Conservation (phyloP, 495 filamentous ascomycete genomes). For the Thermothielavioides terrestris region DNA sequence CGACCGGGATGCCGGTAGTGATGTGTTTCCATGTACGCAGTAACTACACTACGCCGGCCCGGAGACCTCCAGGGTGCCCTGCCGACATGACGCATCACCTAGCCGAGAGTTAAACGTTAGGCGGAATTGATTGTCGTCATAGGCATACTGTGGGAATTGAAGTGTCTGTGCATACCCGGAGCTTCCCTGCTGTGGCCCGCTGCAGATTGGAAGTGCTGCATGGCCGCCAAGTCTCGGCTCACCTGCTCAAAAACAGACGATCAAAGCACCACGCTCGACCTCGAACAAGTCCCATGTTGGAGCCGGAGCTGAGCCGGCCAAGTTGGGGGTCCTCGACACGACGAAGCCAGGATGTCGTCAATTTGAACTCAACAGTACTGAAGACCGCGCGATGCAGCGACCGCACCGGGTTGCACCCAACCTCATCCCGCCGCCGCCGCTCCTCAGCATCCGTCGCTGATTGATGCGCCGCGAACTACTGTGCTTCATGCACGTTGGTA, state of each 20-base stretch:
- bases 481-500: conserved; percentile 11
- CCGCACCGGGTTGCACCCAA: not conserved
- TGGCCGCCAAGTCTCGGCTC: not conserved
- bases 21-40: too few species aligned
- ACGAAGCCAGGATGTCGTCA: not conserved
- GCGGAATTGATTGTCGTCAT: conserved; percentile 1
- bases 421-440: not conserved
- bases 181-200: too few species aligned
- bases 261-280: not conserved
- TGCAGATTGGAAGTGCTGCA: too few species aligned
- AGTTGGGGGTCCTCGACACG: not conserved
- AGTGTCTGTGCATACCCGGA: too few species aligned
- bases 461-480: not conserved
- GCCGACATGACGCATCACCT: too few species aligned
- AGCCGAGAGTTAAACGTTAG: too few species aligned
- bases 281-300: not conserved
- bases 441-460: not conserved
- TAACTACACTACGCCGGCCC: too few species aligned
- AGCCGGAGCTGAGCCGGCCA: not conserved
- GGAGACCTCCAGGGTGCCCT: too few species aligned
- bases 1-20: too few species aligned
- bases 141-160: too few species aligned
- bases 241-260: conserved; percentile 1
- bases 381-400: conserved; percentile 4
- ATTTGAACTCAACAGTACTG: not conserved